Evolutionary conservation across 2,329 filamentous ascomycete genomes (phyloP).

Genomic region (Nigrospora oryzae): DNA sequence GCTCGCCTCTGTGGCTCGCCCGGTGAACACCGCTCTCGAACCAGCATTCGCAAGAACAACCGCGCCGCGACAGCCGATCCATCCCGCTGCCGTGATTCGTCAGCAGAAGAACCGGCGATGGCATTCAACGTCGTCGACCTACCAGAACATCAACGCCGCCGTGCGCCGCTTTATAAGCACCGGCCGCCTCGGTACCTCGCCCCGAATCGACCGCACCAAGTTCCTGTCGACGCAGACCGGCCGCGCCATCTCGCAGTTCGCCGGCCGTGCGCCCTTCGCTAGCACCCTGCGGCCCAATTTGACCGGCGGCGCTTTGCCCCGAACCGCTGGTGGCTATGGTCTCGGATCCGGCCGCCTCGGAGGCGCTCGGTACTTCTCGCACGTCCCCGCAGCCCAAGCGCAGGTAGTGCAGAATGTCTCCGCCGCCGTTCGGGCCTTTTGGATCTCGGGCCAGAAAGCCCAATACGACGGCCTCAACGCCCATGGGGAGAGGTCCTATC

Average conservation of each 20-base stretch:
- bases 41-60: conserved; percentile 33
- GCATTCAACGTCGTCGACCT: conserved; percentile 33
- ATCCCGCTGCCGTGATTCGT: conserved; percentile 39
- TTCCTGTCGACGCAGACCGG: conserved; percentile 40
- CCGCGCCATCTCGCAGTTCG: conserved; percentile 49
- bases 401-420: conserved; percentile 96
- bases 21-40: conserved; percentile 36
- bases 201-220: conserved; percentile 37
- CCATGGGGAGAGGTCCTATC: conserved; percentile 71
- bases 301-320: conserved; percentile 76
- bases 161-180: conserved; percentile 45
- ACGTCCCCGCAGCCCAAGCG: conserved; percentile 74
- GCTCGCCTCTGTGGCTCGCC: conserved; percentile 33
- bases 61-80: conserved; percentile 39
- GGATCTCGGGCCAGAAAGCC: conserved; percentile 81
- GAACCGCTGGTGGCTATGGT: conserved; percentile 83
- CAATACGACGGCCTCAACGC: conserved; percentile 73
- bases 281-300: conserved; percentile 84
- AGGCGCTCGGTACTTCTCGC: conserved; percentile 81
- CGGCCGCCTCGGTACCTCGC: conserved; percentile 17
- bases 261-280: conserved; percentile 76
- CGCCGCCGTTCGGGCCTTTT: conserved; percentile 83
- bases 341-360: conserved; percentile 62
- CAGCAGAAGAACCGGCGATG: conserved; percentile 42
- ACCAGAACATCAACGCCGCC: conserved; percentile 32